Conservation (phyloP, 768 basidiomycete species). For the Steccherinum ochraceum region DNA sequence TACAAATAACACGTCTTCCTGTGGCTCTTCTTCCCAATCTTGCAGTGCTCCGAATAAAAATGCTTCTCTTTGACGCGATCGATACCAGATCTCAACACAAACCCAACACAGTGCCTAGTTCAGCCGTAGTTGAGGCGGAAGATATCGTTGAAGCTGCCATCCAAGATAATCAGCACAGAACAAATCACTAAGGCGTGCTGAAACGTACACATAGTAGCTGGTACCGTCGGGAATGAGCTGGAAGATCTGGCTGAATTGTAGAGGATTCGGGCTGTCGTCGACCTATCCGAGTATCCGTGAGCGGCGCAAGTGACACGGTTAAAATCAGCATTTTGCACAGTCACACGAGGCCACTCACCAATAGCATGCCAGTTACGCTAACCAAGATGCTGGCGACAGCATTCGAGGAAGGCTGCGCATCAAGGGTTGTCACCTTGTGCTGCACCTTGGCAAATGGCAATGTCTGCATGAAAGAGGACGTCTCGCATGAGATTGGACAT, state of each 20-base stretch:
- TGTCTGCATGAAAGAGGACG: slow-evolving; percentile 24
- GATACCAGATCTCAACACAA: too few relatives aligned
- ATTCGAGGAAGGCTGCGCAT: slow-evolving; percentile 79
- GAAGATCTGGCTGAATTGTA: slow-evolving; percentile 92
- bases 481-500: background rate
- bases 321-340: too few relatives aligned
- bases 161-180: slow-evolving; percentile 4
- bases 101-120: background rate
- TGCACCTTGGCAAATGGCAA: slow-evolving; percentile 79
- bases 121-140: slow-evolving; percentile 82
- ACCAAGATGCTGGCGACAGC: slow-evolving; percentile 59
- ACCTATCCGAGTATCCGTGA: slow-evolving; percentile 43
- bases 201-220: slow-evolving; percentile 80
- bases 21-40: background rate
- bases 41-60: background rate
- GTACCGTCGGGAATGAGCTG: slow-evolving; percentile 73
- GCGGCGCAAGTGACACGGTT: too few relatives aligned
- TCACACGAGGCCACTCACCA: slow-evolving; percentile 39
- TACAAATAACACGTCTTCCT: background rate
- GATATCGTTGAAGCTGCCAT: slow-evolving; percentile 71
- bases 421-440: slow-evolving; percentile 78
- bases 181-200: background rate
- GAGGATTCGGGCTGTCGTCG: slow-evolving; percentile 71
- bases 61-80: background rate
- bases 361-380: slow-evolving; percentile 80